Evolutionary conservation across 208 protist species (phyloP), one percentile per base, ranked within the genome.

Genomic region (Leishmania aethiopica): DNA sequence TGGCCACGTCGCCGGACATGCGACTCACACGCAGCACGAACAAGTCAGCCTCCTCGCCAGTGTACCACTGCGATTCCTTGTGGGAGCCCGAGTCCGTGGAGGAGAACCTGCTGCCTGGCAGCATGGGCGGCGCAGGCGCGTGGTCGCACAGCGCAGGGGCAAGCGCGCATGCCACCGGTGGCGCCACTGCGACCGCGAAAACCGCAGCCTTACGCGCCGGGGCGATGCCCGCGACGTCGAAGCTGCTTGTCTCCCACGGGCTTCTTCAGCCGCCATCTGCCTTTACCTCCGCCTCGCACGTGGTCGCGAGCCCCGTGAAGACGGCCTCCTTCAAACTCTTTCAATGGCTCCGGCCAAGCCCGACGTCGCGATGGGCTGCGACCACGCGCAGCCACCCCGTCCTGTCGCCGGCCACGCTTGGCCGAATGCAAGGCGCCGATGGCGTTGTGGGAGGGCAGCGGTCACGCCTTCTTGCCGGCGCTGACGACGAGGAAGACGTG

Each of bases 21-120:
- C 35, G 28, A 10, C 57, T 78, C 15, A 73, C 49, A 17, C 82
- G 53, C 3, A 49, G 53, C 35, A 45, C 3, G n/a, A 66, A 67
- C 57, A 49, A 22, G 11, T 42, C 32, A 6, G 75, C 25, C 37
- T 66, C 53, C 35, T 78, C 57, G 57, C 42, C 28, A 25, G 35
- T 53, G 37, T 51, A 64, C 75, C 75, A 32, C 35, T 32, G 19
- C 35, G 75, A 78, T 64, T n/a, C 57, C 37, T 70, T 66, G 11
- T 86, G 47, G 73, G 47, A 51, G 37, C 55, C 19, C 42, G 64
- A 86, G 37, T 76, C 74, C 3, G 76, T 82, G n/a, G 86, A 86
- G 82, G 82, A 86, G 77, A 53, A 66, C 57, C 79, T 89, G 60
- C 49, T 89, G 40, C 86, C 86, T 2, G 86, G 86, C 69, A 89